Base-by-base conservation (phyloP, 148 eudicot species). In the Vaccinium darrowii region DNA sequence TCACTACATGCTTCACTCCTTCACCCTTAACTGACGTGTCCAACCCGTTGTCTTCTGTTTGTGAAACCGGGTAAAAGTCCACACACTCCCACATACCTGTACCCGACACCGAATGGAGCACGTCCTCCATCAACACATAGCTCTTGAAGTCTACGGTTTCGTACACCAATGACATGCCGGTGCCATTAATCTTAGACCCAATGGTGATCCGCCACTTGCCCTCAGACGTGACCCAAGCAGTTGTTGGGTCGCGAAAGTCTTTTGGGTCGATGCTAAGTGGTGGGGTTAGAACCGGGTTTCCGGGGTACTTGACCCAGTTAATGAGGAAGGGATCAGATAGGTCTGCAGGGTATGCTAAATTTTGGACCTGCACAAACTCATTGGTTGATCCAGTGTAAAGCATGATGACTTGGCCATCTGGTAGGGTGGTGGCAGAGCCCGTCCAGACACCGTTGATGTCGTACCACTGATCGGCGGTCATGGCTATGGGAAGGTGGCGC, bases 1-100 rank as follows among this genome's bases (percentile, higher is more conserved):
- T 95, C 78, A 95, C 78, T 53, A 95, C 95, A 39, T 95, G 98
- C 90, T 93, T 95, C 71, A 95, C 90, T 1, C 83, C 89, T 5
- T 89, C 87, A 19, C 96, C 95, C 19, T 89, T 90, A 2, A 63
- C 74, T 0, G 98, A 95, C 0, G 93, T 93, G 80, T 95, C 98
- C 82, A 95, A 71, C 87, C 98, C 98, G 51, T 89, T 91, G 9
- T 82, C 9, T 25, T 86, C 91, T 0, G 85, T 27, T 23, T 83
- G n/a, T 0, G 95, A 92, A 7, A 93, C 92, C 67, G 98, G 98
- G 84, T 89, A 95, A 67, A 95, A 95, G 79, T 95, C 98, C 60
- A 95, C 95, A 65, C 98, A 95, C 87, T 95, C 98, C 98, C 98
- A 95, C 97, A 95, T 95, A 57, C 98, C 98, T 58, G 97, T 94